These are phyloP conservation scores for Filosporella fistucella DNA, from an alignment of 495 filamentous ascomycete genomes.

Conservation along the genomic window DNA sequence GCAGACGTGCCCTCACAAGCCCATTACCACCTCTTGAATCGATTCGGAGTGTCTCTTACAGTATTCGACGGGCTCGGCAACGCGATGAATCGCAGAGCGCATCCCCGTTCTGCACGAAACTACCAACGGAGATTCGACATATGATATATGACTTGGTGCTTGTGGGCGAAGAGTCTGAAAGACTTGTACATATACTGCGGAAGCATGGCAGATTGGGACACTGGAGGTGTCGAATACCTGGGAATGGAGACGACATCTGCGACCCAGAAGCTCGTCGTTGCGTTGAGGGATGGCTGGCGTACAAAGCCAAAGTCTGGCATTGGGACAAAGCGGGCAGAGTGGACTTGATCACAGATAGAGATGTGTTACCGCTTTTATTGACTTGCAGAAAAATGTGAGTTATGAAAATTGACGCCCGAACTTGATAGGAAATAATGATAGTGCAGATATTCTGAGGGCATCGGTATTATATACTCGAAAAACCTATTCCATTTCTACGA, in stretches of 20 bases:
- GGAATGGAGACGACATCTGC: conserved; percentile 10
- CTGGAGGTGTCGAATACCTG: conserved; percentile 17
- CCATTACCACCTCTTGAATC: conserved; percentile 8
- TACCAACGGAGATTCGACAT: conserved; percentile 13
- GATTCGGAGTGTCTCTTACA: conserved; percentile 9
- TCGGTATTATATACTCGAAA: conserved; percentile 13
- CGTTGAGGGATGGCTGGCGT: conserved; percentile 18
- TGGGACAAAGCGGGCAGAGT: conserved; percentile 12
- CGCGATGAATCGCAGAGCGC: conserved; percentile 7
- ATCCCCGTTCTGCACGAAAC: conserved; percentile 5
- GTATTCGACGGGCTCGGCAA: conserved; percentile 14
- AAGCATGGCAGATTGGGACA: conserved; percentile 17
- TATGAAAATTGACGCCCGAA: no score
- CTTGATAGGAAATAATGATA: no score
- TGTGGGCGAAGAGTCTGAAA: conserved; percentile 6
- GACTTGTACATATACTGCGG: conserved; percentile 14
- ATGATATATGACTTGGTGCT: conserved; percentile 16
- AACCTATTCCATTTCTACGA: conserved; percentile 22
- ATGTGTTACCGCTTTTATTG: conserved; percentile 10
- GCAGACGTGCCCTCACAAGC: conserved; percentile 16
- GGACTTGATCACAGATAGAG: conserved; percentile 13
- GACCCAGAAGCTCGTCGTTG: conserved; percentile 8
- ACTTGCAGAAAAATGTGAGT: conserved; percentile 17
- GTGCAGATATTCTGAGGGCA: conserved; percentile 17
- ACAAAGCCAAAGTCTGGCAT: conserved; percentile 9